A percentile compares a stretch with the other conserved stretches of the same genome.
phyloP scores from a whole-genome alignment of 2,329 filamentous ascomycete species.

The Coleophoma eucalyptorum region DNA sequence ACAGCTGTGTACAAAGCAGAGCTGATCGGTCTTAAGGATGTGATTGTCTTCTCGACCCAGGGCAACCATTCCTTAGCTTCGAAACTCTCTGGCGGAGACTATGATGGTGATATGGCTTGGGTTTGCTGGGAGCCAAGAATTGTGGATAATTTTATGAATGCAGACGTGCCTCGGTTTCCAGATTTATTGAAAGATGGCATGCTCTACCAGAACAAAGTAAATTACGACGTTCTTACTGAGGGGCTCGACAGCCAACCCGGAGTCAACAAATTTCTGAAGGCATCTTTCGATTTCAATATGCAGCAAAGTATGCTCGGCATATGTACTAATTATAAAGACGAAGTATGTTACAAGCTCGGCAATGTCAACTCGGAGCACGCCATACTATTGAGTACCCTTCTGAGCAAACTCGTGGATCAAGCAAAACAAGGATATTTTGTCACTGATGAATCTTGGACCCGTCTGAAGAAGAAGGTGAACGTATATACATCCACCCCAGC shows the following conservation, averaged over 20 bases:
- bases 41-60: conserved; percentile 70
- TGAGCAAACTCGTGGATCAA: conserved; percentile 53
- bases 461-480: conserved; percentile 21
- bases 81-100: conserved; percentile 75
- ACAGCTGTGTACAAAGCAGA: conserved; percentile 53
- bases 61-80: conserved; percentile 62
- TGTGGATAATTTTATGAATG: conserved; percentile 64
- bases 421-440: conserved; percentile 52
- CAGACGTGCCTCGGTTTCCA: conserved; percentile 39
- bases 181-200: conserved; percentile 45
- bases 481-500: conserved; percentile 29
- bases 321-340: conserved; percentile 62
- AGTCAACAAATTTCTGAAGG: conserved; percentile 40
- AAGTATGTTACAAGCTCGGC: conserved; percentile 54
- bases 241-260: conserved; percentile 2
- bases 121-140: conserved; percentile 68
- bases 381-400: conserved; percentile 45
- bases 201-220: conserved; percentile 44
- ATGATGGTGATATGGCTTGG: conserved; percentile 78
- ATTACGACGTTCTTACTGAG: conserved; percentile 21
- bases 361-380: conserved; percentile 42
- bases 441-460: conserved; percentile 33
- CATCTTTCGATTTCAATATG: conserved; percentile 56
- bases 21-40: conserved; percentile 67
- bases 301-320: conserved; percentile 54